Conservation (phyloP, 2,329 filamentous ascomycete genomes). For the Rhynchosporium agropyri region DNA sequence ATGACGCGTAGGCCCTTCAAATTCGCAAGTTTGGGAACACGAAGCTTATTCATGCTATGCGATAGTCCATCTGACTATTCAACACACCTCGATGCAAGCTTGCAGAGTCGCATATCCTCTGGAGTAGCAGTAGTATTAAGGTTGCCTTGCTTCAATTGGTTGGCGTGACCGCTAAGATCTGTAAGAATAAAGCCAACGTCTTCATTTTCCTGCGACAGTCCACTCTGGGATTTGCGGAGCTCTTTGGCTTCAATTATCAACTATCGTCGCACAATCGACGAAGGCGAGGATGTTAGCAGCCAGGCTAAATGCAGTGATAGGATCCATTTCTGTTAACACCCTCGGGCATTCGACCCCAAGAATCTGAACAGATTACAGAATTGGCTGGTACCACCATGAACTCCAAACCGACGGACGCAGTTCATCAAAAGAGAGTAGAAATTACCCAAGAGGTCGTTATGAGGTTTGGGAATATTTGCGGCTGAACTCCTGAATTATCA, state of each 20-base stretch:
- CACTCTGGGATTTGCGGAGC: not conserved
- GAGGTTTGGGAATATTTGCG: not conserved
- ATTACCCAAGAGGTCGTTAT: not conserved
- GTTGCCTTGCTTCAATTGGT: not conserved
- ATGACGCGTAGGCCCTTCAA: not conserved
- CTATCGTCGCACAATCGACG: not conserved
- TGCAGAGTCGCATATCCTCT: not conserved
- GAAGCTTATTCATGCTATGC: not conserved
- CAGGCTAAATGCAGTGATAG: not conserved
- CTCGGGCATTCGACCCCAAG: not conserved
- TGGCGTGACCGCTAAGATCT: not conserved
- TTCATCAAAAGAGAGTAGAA: no score
- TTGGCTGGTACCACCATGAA: no score
- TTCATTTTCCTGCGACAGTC: not conserved
- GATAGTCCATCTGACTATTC: not conserved
- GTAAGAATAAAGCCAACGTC: not conserved
- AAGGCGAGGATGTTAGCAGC: constrained; percentile 6
- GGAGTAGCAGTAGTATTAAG: not conserved
- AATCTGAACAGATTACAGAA: not conserved
- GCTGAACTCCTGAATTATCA: not conserved
- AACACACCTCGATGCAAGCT: not conserved
- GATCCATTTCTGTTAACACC: not conserved
- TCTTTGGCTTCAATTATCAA: not conserved
- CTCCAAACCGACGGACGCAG: no score
- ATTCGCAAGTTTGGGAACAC: not conserved